Evolutionary conservation across 2,329 filamentous ascomycete species (phyloP), one percentile per base, ranked within the genome.

Genomic region (Pyrenochaeta sp.): DNA sequence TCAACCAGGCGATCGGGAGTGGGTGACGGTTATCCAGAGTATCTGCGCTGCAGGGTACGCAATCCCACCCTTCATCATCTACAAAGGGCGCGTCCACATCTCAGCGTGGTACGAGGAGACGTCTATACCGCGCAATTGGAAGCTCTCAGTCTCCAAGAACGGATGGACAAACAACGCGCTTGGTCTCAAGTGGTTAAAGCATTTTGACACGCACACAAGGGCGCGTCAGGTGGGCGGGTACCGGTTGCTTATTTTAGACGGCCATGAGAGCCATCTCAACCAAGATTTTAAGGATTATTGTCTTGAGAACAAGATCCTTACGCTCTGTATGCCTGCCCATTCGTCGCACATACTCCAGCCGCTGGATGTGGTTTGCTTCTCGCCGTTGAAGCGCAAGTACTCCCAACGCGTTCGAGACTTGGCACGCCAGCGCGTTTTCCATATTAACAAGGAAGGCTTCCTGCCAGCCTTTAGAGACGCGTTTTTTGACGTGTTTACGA

Each of bases 351-450:
- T 63, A n/a, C 56, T 63, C 21, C 42, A 61, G 54, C 56, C 45
- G 11, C 54, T 63, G 55, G 32, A 66, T 32, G 47, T 64, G 10
- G 55, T 55, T 11, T 65, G 55, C 41, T 65, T 63, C 47, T 59
- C 37, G 32, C 53, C 50, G 17, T 54, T 64, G 23, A 64, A 64
- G 54, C 45, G 47, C 76, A 27, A 4, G 23, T 5, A 77, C 52
- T 48, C 66, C 37, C 29, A 63, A 40, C 29, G 68, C 53, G 63
- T 78, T 36, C 49, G 66, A 56, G 43, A 44, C 48, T 56, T 51
- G 11, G 52, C 71, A 27, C 54, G 47, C 49, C 11, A 63, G 71
- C 23, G 23, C 23, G 23, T 27, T 9, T 27, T 27, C 23, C 23
- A 27, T 27, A 27, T 76, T 41, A 51, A 47, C 15, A 64, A 63